These are phyloP conservation scores for Starmerella stigmatis DNA, from an alignment of 805 yeast species.

Conservation along the genomic window DNA sequence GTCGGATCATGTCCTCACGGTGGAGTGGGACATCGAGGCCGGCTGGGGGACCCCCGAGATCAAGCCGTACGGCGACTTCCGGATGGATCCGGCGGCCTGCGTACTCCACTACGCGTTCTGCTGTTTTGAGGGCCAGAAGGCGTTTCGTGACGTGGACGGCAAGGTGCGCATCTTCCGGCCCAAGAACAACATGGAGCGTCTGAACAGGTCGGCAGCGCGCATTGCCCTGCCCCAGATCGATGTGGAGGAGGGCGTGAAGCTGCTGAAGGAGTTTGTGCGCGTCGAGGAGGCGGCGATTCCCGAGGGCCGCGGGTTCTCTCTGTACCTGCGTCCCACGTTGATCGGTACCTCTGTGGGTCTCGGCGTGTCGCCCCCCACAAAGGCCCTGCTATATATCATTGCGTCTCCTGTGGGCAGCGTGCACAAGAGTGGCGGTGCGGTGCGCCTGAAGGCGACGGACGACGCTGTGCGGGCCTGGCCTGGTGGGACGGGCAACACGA, in stretches of 20 bases:
- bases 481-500: constrained; percentile 94
- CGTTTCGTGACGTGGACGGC: constrained; percentile 52
- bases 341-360: constrained; percentile 83
- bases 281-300: constrained; percentile 75
- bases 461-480: constrained; percentile 99
- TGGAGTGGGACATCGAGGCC: constrained; percentile 62
- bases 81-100: constrained; percentile 77
- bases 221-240: constrained; percentile 85
- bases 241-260: constrained; percentile 60
- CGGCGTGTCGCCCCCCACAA: constrained; percentile 76
- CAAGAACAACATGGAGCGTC: constrained; percentile 80
- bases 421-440: constrained; percentile 93
- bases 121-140: constrained; percentile 93
- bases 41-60: constrained; percentile 93
- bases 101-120: constrained; percentile 94
- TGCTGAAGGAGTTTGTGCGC: constrained; percentile 63
- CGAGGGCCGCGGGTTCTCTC: constrained; percentile 73
- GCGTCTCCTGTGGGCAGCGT: constrained; percentile 96
- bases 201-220: constrained; percentile 82
- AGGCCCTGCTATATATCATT: constrained; percentile 74
- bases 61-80: constrained; percentile 68
- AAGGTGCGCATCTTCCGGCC: constrained; percentile 79
- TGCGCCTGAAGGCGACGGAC: constrained; percentile 86
- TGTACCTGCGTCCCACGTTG: constrained; percentile 88
- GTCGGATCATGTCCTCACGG: constrained; percentile 78